Evolutionary conservation across 169 alveolate species (phyloP).

Genomic region (Plasmodium adleri): DNA sequence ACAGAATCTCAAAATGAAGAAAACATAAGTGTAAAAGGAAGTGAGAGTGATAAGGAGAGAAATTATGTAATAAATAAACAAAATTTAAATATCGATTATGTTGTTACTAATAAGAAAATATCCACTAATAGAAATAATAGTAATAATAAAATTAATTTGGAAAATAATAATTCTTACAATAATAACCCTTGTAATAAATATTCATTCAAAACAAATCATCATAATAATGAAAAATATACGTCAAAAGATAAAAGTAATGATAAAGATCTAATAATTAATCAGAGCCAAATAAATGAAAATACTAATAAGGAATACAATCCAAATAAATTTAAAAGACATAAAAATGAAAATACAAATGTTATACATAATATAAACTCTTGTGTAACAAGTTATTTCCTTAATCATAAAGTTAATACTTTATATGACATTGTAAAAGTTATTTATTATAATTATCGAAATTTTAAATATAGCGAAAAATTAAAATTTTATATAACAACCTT

Average conservation of each 20-base stretch:
- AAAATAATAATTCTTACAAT: not conserved
- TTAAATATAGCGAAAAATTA: slow-evolving; percentile 27
- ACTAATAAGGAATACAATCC: no score
- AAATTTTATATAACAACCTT: slow-evolving; percentile 39
- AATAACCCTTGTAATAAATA: not conserved
- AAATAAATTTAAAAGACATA: no score
- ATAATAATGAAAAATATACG: no score
- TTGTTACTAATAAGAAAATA: not conserved
- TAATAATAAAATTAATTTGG: not conserved
- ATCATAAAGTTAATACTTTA: slow-evolving; percentile 25
- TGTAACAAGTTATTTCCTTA: slow-evolving; percentile 4
- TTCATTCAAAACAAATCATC: not conserved
- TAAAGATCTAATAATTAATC: no score
- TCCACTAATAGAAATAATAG: not conserved
- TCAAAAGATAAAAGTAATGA: no score
- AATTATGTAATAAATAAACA: not conserved
- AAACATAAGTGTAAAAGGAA: not conserved
- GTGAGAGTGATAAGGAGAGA: no score
- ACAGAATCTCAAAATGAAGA: not conserved
- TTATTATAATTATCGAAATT: slow-evolving; percentile 10
- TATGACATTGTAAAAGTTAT: slow-evolving; percentile 44
- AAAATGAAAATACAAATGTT: no score
- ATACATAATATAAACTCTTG: no score
- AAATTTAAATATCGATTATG: not conserved
- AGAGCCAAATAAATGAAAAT: no score